These are phyloP conservation scores for Cordyceps javanica DNA, from an alignment of 2,329 filamentous ascomycete species.

Conservation along the genomic window DNA sequence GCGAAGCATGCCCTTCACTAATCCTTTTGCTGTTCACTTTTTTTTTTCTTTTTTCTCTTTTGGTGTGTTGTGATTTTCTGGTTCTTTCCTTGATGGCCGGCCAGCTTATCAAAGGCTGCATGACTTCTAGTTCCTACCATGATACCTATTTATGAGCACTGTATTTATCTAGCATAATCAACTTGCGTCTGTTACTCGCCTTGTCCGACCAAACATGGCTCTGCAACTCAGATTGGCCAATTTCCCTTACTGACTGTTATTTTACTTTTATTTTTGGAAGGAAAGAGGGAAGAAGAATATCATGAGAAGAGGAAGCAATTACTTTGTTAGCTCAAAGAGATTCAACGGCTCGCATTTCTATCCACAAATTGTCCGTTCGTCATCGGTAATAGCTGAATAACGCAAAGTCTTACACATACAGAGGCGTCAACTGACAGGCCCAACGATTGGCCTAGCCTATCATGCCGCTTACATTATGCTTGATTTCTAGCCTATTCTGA, in stretches of 20 bases:
- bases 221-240: no score
- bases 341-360: no score
- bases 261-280: no score
- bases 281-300: no score
- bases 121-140: neutral
- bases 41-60: neutral
- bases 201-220: no score
- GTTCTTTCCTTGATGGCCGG: neutral
- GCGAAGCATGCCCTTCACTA: constrained; percentile 11
- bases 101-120: neutral
- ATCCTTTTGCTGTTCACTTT: neutral
- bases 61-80: no score
- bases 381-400: no score
- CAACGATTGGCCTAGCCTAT: neutral
- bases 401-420: no score
- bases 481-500: neutral
- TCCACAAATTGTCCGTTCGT: no score
- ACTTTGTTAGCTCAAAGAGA: no score
- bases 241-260: no score
- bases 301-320: no score
- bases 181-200: neutral
- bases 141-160: constrained; percentile 10
- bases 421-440: neutral
- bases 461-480: neutral
- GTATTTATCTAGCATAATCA: neutral